Evolutionary conservation across 495 filamentous ascomycete genomes (phyloP).

Genomic region (Articulospora tetracladia): DNA sequence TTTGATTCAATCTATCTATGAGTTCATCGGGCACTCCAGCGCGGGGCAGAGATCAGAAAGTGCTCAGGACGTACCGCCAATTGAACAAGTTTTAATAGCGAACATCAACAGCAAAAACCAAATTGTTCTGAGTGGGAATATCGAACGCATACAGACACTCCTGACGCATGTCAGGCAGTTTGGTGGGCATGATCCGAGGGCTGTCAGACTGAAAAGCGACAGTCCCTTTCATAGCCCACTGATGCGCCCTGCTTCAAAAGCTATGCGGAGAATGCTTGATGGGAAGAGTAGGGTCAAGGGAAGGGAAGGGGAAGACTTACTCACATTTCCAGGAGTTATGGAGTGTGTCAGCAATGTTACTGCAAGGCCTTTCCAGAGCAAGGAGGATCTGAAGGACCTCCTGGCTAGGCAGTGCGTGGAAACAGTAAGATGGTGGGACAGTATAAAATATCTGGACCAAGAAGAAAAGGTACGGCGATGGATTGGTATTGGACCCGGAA

Average conservation of each 20-base stretch:
- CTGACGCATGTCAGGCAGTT: conserved; percentile 88
- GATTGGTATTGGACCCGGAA: conserved; percentile 93
- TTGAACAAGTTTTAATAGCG: conserved; percentile 85
- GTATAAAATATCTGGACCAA: conserved; percentile 84
- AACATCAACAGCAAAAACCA: conserved; percentile 97
- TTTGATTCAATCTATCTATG: conserved; percentile 69
- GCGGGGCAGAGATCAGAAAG: conserved; percentile 65
- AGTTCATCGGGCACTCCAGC: conserved; percentile 70
- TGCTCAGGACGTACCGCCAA: conserved; percentile 59
- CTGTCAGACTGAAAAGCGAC: conserved; percentile 82
- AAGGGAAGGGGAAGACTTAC: conserved; percentile 48
- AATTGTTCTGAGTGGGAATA: conserved; percentile 87
- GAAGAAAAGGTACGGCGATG: conserved; percentile 79
- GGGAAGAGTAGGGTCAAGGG: conserved; percentile 43
- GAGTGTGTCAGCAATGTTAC: conserved; percentile 85
- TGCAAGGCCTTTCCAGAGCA: conserved; percentile 69
- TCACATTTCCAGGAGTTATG: conserved; percentile 65
- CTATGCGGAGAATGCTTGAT: conserved; percentile 63
- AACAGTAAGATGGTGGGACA: conserved; percentile 92
- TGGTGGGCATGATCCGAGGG: conserved; percentile 86
- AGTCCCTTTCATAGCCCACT: conserved; percentile 91
- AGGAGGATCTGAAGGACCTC: conserved; percentile 68
- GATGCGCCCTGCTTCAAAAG: conserved; percentile 77
- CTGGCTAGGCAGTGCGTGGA: conserved; percentile 77
- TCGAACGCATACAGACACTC: conserved; percentile 80